Conservation (phyloP, 352 stramenopile genomes). For the Globisporangium abappressorium region DNA sequence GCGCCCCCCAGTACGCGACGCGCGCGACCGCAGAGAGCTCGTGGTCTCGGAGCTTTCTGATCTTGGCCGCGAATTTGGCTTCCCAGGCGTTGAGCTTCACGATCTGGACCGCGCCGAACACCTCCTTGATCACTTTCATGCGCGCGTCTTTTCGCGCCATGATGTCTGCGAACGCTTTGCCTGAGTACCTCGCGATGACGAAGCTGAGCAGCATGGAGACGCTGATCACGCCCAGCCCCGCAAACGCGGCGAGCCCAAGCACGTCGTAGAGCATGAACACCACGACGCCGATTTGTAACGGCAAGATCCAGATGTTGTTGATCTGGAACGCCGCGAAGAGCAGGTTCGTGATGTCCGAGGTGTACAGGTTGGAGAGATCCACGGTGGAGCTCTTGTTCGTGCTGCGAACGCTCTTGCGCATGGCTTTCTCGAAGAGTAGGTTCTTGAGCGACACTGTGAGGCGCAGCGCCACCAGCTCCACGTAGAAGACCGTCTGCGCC, state of each 20-base stretch:
- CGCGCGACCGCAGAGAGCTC: slow-evolving; percentile 50
- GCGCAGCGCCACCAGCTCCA: slow-evolving; percentile 30
- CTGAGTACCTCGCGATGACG: slow-evolving; percentile 40
- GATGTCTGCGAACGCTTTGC: slow-evolving; percentile 35
- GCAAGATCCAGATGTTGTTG: slow-evolving; percentile 52
- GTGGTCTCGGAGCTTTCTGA: slow-evolving; percentile 34
- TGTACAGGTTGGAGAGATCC: slow-evolving; percentile 93
- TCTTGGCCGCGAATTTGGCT: neutral
- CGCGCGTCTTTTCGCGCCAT: neutral
- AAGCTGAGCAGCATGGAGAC: slow-evolving; percentile 37
- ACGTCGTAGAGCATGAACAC: slow-evolving; percentile 40
- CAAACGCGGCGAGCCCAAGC: slow-evolving; percentile 36
- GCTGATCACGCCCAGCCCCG: slow-evolving; percentile 32
- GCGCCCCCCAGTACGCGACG: slow-evolving; percentile 45
- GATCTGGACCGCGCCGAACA: neutral
- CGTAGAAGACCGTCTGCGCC: slow-evolving; percentile 23
- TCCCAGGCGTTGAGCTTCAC: neutral
- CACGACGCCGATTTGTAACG: slow-evolving; percentile 33
- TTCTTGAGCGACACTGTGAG: slow-evolving; percentile 36
- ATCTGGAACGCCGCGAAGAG: slow-evolving; percentile 52
- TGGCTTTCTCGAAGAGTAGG: slow-evolving; percentile 43
- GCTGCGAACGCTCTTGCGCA: slow-evolving; percentile 21
- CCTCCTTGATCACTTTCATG: neutral
- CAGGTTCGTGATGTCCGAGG: slow-evolving; percentile 79
- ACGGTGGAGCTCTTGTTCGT: slow-evolving; percentile 8